phyloP scores from a whole-genome alignment of 2,329 filamentous ascomycete species.

The Pezicula radicicola region DNA sequence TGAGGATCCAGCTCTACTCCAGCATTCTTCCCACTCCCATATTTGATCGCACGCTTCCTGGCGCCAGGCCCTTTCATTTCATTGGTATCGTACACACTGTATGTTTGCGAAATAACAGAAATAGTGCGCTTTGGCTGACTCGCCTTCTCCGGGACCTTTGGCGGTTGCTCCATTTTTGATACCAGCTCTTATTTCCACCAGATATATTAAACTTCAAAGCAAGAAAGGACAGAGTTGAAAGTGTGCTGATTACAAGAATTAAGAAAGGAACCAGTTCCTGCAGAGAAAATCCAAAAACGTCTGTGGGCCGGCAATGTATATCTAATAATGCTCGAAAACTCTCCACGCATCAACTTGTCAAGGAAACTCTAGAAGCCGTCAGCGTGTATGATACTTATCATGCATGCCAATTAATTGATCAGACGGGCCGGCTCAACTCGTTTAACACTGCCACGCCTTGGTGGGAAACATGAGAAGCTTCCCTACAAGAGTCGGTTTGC shows the following conservation, averaged over 20 bases:
- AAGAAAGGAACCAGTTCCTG: not conserved
- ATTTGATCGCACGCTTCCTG: not conserved
- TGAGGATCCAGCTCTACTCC: constrained; percentile 38
- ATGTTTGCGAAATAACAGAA: not conserved
- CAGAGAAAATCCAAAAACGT: not conserved
- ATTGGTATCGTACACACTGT: not conserved
- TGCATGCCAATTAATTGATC: not conserved
- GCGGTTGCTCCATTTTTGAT: not conserved
- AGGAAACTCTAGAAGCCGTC: too few relatives aligned
- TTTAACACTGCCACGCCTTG: not conserved
- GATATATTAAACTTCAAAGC: not conserved
- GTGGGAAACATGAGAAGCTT: not conserved
- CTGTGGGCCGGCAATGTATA: not conserved
- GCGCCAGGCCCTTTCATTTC: not conserved
- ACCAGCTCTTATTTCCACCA: not conserved
- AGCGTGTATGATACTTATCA: too few relatives aligned
- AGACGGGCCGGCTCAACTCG: not conserved
- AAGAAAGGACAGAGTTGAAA: not conserved
- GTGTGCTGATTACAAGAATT: not conserved
- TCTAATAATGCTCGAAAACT: too few relatives aligned
- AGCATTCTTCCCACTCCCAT: not conserved
- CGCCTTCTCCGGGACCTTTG: not conserved
- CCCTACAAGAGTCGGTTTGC: not conserved
- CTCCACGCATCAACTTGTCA: too few relatives aligned
- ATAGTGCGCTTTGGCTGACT: not conserved